A percentile compares a stretch with the other conserved stretches of the same genome.
Evolutionary conservation across 1,139 yeast species (phyloP).

Genomic region (Hemisphaericaspora xylofermentans): DNA sequence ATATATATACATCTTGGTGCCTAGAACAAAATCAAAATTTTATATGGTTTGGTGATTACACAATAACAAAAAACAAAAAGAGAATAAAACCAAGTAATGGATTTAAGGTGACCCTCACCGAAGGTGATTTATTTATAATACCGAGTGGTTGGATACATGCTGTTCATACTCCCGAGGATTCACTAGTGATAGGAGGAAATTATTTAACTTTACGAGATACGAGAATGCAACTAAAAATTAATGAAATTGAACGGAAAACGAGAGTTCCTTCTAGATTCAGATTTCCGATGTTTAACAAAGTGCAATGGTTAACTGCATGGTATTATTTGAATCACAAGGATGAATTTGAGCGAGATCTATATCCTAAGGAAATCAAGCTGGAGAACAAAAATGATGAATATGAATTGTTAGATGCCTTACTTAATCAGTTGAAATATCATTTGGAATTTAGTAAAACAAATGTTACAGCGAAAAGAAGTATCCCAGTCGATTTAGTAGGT

Average conservation of each 20-base stretch:
- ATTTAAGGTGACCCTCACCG: constrained; percentile 57
- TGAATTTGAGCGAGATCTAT: constrained; percentile 23
- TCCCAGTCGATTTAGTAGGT: constrained; percentile 28
- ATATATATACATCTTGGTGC: constrained; percentile 73
- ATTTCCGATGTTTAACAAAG: constrained; percentile 73
- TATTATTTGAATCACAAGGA: constrained; percentile 33
- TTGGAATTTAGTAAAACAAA: constrained; percentile 28
- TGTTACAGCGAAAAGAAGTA: constrained; percentile 27
- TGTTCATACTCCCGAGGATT: constrained; percentile 79
- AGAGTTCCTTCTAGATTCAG: constrained; percentile 74
- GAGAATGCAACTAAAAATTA: constrained; percentile 59
- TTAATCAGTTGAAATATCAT: constrained; percentile 25
- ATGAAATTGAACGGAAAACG: constrained; percentile 62
- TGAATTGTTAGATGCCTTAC: constrained; percentile 12
- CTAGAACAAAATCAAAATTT: constrained; percentile 59
- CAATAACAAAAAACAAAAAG: constrained; percentile 25
- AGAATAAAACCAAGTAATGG: constrained; percentile 42
- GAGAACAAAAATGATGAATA: constrained; percentile 3
- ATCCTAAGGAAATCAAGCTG: constrained; percentile 5
- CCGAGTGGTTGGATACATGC: constrained; percentile 97
- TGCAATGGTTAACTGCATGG: constrained; percentile 65
- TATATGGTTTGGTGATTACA: constrained; percentile 64
- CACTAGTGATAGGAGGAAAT: constrained; percentile 86
- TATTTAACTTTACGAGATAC: constrained; percentile 67
- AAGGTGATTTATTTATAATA: constrained; percentile 77